Percentiles rank a stretch among this genome's conserved stretches.
Evolutionary conservation across 768 basidiomycete species (phyloP).

Genomic region (Mrakia gelida): DNA sequence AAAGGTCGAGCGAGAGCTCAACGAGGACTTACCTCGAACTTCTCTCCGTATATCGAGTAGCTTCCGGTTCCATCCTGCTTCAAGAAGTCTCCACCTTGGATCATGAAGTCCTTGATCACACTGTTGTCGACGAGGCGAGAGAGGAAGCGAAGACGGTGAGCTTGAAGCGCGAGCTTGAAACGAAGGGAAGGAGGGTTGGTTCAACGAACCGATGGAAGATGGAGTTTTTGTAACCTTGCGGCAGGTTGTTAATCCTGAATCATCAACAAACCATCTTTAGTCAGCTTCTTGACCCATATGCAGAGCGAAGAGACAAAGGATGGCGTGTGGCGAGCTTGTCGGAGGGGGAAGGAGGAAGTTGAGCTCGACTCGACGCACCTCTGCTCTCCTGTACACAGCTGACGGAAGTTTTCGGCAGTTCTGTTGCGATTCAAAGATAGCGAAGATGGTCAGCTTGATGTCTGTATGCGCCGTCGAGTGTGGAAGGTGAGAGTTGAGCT

Average conservation of each 20-base stretch:
- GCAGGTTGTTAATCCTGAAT: conserved; percentile 42
- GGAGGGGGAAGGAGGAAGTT: not conserved
- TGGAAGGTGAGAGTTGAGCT: conserved; percentile 35
- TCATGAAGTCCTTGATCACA: conserved; percentile 65
- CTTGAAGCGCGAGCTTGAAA: not conserved
- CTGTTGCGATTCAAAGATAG: conserved; percentile 47
- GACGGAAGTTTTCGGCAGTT: conserved; percentile 96
- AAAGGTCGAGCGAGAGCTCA: conserved; percentile 7
- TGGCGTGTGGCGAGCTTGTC: not conserved
- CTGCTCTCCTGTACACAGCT: conserved; percentile 95
- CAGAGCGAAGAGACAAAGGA: not conserved
- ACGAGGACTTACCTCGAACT: conserved; percentile 65
- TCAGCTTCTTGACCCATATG: not conserved
- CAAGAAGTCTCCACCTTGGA: conserved; percentile 95
- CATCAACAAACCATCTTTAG: too few species aligned
- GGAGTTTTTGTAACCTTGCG: conserved; percentile 86
- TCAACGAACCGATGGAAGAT: conserved; percentile 76
- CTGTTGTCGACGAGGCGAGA: not conserved
- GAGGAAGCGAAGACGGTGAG: not conserved
- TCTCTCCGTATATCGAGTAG: conserved; percentile 95
- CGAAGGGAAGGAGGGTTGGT: not conserved
- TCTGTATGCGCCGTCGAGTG: not conserved
- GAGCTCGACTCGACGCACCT: conserved; percentile 52
- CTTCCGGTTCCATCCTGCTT: conserved; percentile 93
- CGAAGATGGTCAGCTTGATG: not conserved